phyloP scores from a whole-genome alignment of 768 basidiomycete species.

The Mycena kentingensis region DNA sequence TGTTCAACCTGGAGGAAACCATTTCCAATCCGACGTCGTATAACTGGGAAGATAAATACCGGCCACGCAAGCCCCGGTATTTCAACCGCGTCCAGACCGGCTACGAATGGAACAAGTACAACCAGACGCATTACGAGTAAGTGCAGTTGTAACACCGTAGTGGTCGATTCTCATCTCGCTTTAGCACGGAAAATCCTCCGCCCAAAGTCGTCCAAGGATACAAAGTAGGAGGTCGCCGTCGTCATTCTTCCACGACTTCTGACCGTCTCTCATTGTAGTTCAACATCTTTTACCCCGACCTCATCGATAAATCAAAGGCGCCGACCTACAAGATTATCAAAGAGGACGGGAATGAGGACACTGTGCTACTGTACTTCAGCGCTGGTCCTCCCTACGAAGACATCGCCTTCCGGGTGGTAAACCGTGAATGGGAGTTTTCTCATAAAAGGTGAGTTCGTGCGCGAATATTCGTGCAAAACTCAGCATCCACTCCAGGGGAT shows the following conservation, averaged over 20 bases:
- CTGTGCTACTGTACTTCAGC: constrained; percentile 88
- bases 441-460: constrained; percentile 75
- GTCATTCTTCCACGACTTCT: constrained; percentile 4
- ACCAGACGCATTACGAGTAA: constrained; percentile 99
- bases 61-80: constrained; percentile 95
- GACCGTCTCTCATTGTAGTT: constrained; percentile 57
- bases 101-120: constrained; percentile 99
- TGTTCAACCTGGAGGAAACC: constrained; percentile 92
- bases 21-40: constrained; percentile 83
- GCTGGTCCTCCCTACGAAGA: constrained; percentile 99
- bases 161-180: constrained; percentile 21
- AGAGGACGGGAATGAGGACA: constrained; percentile 93
- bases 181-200: constrained; percentile 94
- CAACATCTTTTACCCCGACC: constrained; percentile 98
- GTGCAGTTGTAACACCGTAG: constrained; percentile 32
- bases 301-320: constrained; percentile 97
- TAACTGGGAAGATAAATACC: constrained; percentile 98
- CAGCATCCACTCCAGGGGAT: constrained; percentile 61
- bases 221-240: constrained; percentile 54
- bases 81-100: constrained; percentile 99
- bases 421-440: constrained; percentile 97
- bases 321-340: constrained; percentile 96
- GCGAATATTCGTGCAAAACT: constrained; percentile 3
- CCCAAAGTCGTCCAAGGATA: constrained; percentile 99
- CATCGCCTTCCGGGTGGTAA: constrained; percentile 96